A percentile compares a stretch with the other conserved stretches of the same genome.
Conservation (phyloP, 2,329 filamentous ascomycete genomes). For the Ceratocystis cacaofunesta region DNA sequence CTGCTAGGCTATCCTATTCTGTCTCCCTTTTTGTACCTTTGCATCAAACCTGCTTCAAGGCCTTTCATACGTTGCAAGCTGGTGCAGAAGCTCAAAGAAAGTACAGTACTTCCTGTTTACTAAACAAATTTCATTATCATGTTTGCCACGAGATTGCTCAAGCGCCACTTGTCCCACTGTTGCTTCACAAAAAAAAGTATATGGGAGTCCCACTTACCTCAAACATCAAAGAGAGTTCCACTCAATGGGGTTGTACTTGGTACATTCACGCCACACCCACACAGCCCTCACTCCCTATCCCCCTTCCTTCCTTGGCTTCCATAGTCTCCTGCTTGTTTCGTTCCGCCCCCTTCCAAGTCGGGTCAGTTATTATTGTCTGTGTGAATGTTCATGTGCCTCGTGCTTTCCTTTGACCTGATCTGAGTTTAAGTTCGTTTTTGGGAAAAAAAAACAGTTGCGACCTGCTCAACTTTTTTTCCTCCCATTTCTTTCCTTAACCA, state of each 20-base stretch:
- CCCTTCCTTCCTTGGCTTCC: conserved; percentile 6
- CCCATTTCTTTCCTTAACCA: neutral
- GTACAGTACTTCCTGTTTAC: neutral
- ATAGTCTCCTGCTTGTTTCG: conserved; percentile 6
- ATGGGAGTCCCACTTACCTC: neutral
- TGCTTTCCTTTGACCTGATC: conserved; percentile 6
- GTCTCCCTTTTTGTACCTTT: neutral
- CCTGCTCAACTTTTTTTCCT: conserved; percentile 1
- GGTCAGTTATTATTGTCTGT: conserved; percentile 12
- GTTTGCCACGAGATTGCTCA: neutral
- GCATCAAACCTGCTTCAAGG: neutral
- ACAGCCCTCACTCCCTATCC: neutral
- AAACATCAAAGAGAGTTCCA: neutral
- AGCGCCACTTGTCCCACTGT: neutral
- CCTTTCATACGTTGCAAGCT: neutral
- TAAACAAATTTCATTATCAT: neutral
- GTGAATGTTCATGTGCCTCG: conserved; percentile 5
- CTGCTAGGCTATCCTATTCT: neutral
- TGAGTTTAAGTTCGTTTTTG: neutral
- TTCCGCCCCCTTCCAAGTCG: conserved; percentile 9
- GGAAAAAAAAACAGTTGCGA: conserved; percentile 1
- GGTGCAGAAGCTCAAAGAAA: neutral
- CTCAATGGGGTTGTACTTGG: conserved; percentile 7
- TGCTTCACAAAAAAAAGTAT: neutral
- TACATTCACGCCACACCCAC: conserved; percentile 11